Conservation (phyloP, 495 filamentous ascomycete genomes). For the Neurospora sp. region DNA sequence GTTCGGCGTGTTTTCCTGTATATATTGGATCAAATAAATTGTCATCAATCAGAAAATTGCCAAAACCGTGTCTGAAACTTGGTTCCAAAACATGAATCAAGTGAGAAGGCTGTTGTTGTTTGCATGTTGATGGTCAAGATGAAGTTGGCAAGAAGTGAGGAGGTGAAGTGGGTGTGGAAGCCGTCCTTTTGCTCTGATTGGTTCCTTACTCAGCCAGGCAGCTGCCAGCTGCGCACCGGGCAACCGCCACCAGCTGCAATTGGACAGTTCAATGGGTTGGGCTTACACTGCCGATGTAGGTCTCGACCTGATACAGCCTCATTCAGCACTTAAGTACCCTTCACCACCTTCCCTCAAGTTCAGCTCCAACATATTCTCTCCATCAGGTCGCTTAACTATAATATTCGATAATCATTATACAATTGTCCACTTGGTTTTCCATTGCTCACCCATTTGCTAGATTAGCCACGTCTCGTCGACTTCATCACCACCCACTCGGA, state of each 20-base stretch:
- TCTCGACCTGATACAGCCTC: neutral
- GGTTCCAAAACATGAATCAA: too few relatives aligned
- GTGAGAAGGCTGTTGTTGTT: neutral
- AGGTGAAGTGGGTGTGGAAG: neutral
- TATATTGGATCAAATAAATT: neutral
- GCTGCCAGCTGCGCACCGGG: neutral
- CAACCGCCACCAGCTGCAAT: neutral
- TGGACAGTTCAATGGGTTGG: neutral
- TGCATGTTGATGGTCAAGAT: neutral
- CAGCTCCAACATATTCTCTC: neutral
- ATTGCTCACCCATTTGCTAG: neutral
- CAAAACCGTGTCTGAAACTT: too few relatives aligned
- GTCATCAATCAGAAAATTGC: too few relatives aligned
- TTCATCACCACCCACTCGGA: neutral
- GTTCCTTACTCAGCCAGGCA: neutral
- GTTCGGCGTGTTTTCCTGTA: neutral
- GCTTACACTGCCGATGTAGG: neutral
- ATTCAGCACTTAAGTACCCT: neutral
- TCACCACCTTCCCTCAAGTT: neutral
- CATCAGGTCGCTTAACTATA: neutral
- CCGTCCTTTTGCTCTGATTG: neutral
- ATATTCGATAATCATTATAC: neutral
- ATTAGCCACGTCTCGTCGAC: neutral
- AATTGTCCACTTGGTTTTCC: too few relatives aligned
- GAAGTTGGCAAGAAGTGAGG: neutral